Evolutionary conservation across 352 stramenopile genomes (phyloP), one percentile per base, ranked within the genome.

Genomic region (Peronospora destructor): DNA sequence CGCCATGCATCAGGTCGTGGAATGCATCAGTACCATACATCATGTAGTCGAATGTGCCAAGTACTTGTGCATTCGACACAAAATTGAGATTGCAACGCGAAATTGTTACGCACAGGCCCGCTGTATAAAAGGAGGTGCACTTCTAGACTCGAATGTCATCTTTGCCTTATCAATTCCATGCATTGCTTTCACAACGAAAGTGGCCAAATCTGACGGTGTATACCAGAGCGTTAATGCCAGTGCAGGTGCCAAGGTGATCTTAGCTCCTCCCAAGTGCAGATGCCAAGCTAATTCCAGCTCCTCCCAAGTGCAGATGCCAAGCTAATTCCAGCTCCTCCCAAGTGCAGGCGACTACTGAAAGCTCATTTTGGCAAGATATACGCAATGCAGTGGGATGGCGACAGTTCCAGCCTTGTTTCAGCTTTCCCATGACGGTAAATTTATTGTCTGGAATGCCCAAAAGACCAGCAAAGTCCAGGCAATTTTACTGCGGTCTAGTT

Each of bases 341-440:
- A 98, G 64, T 88, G 88, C 49, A 77, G 95, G 40, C 80, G 96
- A 9, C 76, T 97, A 45, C 77, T 99, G 23, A 98, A 98, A 66
- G 97, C 96, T 42, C 97, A 99, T 63, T 99, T 98, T 71, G 97
- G 97, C 60, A 99, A 99, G 75, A 96, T 99, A 50, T 98, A 98
- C 66, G 92, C 96, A 46, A 95, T 99, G 87, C 95, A 99, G 65
- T 99, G 97, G 97, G 87, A 89, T 34, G 84, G 91, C 25, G 91
- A 98, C 67, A 82, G 68, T 56, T 65, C 77, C 14, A 85, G 80
- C 50, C 78, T 98, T n/a, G 87, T 98, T 13, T 95, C 79, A 35
- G 92, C 94, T 2, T n/a, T 96, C 85, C 17, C 94, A 99, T 77
- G 97, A 99, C 71, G 97, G 97, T 33, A 99, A 99, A 72, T 79